Evolutionary conservation across 1,284 basidiomycete genomes (phyloP), one percentile per base, ranked within the genome.

Genomic region (Nidula niveotomentosa): DNA sequence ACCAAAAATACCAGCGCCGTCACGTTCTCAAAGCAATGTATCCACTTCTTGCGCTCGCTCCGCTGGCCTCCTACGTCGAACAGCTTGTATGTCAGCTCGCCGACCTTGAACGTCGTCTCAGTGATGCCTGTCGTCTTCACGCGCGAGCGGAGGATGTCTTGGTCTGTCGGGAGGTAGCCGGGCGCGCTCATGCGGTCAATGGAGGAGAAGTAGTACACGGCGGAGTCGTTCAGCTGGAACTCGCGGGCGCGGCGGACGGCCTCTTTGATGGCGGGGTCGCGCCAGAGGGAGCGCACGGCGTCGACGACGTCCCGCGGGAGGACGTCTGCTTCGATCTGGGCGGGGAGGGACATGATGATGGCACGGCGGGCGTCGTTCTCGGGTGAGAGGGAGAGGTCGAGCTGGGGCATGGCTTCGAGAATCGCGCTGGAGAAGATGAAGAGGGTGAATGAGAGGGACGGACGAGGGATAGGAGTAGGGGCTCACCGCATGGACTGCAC

Each of bases 81-180:
- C 36, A 98, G 74, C 64, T 90, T 89, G 78, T 96, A 96, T 34
- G 91, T 95, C 54, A 96, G 79, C 67, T 96, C 93, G 59, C 94
- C 94, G 52, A 98, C 93, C 66, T 86, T 86, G 83, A 98, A 97
- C 53, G 89, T 91, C 23, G 94, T 97, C 76, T 98, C 96, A 1
- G 93, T 96, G 69, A 98, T 96, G 68, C 96, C 96, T 0, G 95
- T 98, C 0, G 96, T 98, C 81, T 97, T 98, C 58, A 98, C 94
- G 66, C 96, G 87, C 53, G 89, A 91, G 36, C 96, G 83, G 13
- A 98, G 78, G 62, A 98, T 96, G 65, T 98, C 96, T 72, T 96
- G 94, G 69, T 97, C 95, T 0, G 91, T 91, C 3, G 95, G 96
- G 56, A 94, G 73, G 76, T 96, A 98, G 51, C 80, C 78, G 0